phyloP scores from a whole-genome alignment of 805 yeast species.

The Nakazawaea molendinolei region DNA sequence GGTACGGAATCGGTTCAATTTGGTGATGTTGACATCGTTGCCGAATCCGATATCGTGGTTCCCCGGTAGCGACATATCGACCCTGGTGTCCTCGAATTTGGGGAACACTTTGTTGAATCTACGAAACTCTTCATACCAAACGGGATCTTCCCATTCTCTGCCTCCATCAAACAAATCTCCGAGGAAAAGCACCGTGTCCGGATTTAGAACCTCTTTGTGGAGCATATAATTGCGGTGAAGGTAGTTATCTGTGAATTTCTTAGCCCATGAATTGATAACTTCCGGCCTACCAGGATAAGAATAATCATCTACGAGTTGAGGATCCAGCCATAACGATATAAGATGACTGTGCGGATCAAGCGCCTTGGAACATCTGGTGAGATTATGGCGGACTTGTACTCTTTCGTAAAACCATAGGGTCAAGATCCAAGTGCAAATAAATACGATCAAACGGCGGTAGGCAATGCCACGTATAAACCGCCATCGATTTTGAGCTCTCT shows the following conservation, averaged over 20 bases:
- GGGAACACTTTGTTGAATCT: conserved; percentile 69
- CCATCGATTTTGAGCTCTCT: too few relatives aligned
- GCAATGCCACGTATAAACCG: too few relatives aligned
- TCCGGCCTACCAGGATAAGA: conserved; percentile 73
- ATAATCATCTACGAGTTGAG: conserved; percentile 84
- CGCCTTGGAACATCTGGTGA: too few relatives aligned
- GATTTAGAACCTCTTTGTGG: conserved; percentile 52
- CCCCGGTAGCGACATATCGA: conserved; percentile 56
- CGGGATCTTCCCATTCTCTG: conserved; percentile 67
- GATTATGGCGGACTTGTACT: conserved; percentile 33
- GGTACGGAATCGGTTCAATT: conserved; percentile 56
- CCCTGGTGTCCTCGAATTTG: conserved; percentile 34
- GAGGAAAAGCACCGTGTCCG: conserved; percentile 70
- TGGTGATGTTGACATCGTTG: conserved; percentile 50
- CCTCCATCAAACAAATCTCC: conserved; percentile 98
- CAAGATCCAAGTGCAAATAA: too few relatives aligned
- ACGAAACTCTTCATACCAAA: conserved; percentile 64
- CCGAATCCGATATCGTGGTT: conserved; percentile 98
- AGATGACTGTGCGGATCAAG: too few relatives aligned
- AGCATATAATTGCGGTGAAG: conserved; percentile 67
- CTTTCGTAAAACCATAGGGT: conserved; percentile 42
- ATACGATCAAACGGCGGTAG: too few relatives aligned
- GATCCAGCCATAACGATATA: conserved; percentile 70
- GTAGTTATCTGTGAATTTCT: conserved; percentile 66
- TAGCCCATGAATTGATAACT: conserved; percentile 46